Conservation (phyloP, 805 yeast genomes). For the Pichia kluyveri region DNA sequence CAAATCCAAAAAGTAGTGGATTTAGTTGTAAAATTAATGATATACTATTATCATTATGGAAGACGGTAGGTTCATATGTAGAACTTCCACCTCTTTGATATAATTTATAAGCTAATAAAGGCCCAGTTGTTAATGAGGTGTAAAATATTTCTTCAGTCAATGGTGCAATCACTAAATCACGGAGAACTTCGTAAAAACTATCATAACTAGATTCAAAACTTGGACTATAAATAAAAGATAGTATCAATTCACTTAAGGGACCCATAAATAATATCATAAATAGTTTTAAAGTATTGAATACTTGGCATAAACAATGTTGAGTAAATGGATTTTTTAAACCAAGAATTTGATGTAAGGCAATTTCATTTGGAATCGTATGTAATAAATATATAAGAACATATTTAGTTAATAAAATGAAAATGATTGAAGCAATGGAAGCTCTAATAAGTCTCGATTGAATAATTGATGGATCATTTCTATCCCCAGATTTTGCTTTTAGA, state of each 20-base stretch:
- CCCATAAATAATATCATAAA: slow-evolving; percentile 26
- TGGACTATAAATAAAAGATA: neutral
- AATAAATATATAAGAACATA: slow-evolving; percentile 16
- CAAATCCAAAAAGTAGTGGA: slow-evolving; percentile 65
- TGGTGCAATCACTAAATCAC: slow-evolving; percentile 66
- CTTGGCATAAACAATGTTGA: neutral
- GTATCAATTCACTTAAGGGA: slow-evolving; percentile 25
- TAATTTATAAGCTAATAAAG: slow-evolving; percentile 6
- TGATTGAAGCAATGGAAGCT: slow-evolving; percentile 26
- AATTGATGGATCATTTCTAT: slow-evolving; percentile 36
- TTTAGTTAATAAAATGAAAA: slow-evolving; percentile 25
- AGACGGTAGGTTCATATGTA: slow-evolving; percentile 2
- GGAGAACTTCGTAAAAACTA: slow-evolving; percentile 15
- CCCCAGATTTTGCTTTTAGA: slow-evolving; percentile 14
- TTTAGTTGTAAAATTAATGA: slow-evolving; percentile 25
- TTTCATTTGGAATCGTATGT: slow-evolving; percentile 7
- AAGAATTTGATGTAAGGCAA: slow-evolving; percentile 6
- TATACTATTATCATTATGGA: neutral
- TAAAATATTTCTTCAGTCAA: slow-evolving; percentile 70
- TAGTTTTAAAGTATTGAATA: slow-evolving; percentile 11
- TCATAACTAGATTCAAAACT: neutral
- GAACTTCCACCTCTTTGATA: neutral
- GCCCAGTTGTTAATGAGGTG: slow-evolving; percentile 30
- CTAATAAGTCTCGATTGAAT: slow-evolving; percentile 33
- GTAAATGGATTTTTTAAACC: slow-evolving; percentile 12